Conservation (phyloP, 306 rosid genomes). For the Geum urbanum region DNA sequence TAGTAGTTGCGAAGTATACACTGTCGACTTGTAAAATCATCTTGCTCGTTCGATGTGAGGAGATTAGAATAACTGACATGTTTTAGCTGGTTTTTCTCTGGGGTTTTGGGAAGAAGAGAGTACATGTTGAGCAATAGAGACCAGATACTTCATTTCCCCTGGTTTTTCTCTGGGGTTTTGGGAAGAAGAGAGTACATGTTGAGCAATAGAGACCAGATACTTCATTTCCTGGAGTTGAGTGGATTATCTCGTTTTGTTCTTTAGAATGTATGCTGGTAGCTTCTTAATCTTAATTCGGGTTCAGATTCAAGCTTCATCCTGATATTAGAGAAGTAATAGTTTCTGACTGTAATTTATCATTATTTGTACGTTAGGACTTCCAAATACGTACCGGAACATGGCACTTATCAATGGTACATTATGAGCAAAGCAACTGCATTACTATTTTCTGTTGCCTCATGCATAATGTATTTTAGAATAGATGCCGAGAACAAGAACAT, state of each 20-base stretch:
- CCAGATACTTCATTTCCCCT: constrained; percentile 1
- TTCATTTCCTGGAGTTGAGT: neutral
- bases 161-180: constrained; percentile 18
- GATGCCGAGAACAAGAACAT: too few relatives aligned
- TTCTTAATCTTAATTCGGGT: neutral
- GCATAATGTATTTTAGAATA: too few relatives aligned
- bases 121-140: neutral
- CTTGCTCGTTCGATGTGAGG: constrained; percentile 41
- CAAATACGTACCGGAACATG: neutral
- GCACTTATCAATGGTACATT: neutral
- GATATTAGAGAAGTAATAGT: neutral
- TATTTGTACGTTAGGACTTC: neutral
- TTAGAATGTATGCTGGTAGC: neutral
- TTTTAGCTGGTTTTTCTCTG: constrained; percentile 31
- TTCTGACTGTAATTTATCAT: neutral
- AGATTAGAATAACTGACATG: constrained; percentile 48
- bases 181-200: constrained; percentile 1
- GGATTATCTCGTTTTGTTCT: constrained; percentile 8
- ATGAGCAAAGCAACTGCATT: neutral
- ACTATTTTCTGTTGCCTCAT: too few relatives aligned
- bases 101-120: constrained; percentile 12
- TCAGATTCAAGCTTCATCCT: neutral
- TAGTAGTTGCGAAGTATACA: constrained; percentile 14
- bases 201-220: neutral
- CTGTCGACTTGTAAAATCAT: constrained; percentile 33